Percentiles rank a stretch among this genome's conserved stretches.
These are phyloP conservation scores for Lactarius tabidus DNA, from an alignment of 768 basidiomycete species.

Conservation along the genomic window DNA sequence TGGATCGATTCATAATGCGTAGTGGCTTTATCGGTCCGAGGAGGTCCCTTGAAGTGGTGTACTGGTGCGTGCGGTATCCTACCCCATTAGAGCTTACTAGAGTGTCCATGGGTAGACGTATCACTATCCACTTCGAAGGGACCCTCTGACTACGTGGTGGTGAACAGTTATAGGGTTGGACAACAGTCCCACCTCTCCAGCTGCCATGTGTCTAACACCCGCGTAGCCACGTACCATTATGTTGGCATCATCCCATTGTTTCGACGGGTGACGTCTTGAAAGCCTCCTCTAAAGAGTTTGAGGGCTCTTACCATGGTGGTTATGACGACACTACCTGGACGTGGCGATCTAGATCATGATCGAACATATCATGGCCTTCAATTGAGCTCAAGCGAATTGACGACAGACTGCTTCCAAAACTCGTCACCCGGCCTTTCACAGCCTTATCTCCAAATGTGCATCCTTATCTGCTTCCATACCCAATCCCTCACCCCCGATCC, in stretches of 20 bases:
- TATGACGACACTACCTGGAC: constrained; percentile 2
- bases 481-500: not conserved
- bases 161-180: not conserved
- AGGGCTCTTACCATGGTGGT: not conserved
- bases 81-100: not conserved
- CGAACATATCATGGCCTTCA: not conserved
- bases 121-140: not conserved
- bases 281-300: not conserved
- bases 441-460: not conserved
- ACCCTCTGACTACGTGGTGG: not conserved
- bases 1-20: constrained; percentile 5
- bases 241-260: not conserved
- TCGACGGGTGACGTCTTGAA: not conserved
- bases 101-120: not conserved
- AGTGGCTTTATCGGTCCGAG: constrained; percentile 13
- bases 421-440: not conserved
- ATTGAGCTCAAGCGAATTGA: not conserved
- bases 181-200: not conserved
- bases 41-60: not conserved
- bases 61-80: not conserved
- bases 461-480: not conserved
- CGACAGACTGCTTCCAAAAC: not conserved
- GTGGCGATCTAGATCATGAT: not conserved
- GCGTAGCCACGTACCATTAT: not conserved
- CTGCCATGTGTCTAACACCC: not conserved